A percentile compares a stretch with the other conserved stretches of the same genome.
Evolutionary conservation across 2,329 filamentous ascomycete species (phyloP).

Genomic region (Fusarium sp.): DNA sequence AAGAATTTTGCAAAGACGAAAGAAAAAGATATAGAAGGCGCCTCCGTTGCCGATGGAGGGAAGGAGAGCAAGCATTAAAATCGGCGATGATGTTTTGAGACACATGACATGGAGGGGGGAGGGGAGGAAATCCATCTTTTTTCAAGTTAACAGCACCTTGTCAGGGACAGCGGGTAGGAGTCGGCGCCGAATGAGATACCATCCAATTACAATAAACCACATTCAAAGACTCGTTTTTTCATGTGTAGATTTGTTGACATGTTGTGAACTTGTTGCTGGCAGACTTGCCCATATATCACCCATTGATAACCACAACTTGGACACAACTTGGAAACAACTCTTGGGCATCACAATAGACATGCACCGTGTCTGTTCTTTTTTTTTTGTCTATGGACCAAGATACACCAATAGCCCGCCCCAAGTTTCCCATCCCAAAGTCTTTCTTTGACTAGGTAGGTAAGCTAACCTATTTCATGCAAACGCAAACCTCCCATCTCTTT

Average conservation of each 20-base stretch:
- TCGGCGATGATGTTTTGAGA: conserved; percentile 13
- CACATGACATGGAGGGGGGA: not conserved
- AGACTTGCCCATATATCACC: not conserved
- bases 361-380: not conserved
- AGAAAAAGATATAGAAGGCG: conserved; percentile 7
- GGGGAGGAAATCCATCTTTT: conserved; percentile 38
- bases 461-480: not conserved
- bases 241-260: not conserved
- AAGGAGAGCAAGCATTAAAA: conserved; percentile 29
- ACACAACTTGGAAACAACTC: not conserved
- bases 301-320: not conserved
- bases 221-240: not conserved
- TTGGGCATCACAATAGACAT: not conserved
- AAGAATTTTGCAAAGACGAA: not conserved
- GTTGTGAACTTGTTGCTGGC: not conserved
- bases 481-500: not conserved
- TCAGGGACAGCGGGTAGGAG: conserved; percentile 42
- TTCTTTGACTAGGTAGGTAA: not conserved
- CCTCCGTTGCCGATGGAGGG: conserved; percentile 5
- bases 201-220: conserved; percentile 39
- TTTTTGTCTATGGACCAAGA: not conserved
- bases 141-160: conserved; percentile 31
- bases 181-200: conserved; percentile 46
- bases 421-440: not conserved
- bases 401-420: not conserved